These are phyloP conservation scores for Cyberlindnera euphorbiae DNA, from an alignment of 805 yeast genomes.

Conservation along the genomic window DNA sequence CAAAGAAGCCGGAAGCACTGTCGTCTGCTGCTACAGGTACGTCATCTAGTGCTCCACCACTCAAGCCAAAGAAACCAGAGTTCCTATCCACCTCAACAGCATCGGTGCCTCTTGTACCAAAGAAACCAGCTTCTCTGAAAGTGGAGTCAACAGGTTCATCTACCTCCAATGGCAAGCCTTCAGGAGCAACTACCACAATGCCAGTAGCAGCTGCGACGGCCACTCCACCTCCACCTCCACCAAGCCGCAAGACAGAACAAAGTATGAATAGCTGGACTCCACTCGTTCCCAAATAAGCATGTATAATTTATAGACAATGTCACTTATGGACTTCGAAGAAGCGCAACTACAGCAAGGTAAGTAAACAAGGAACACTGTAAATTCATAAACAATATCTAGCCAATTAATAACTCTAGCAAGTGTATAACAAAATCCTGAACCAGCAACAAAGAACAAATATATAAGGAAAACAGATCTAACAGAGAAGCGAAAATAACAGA, in stretches of 20 bases:
- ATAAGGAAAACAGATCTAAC: too few relatives aligned
- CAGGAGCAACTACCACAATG: conserved; percentile 1
- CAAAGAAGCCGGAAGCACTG: conserved; percentile 6
- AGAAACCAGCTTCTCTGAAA: conserved; percentile 3
- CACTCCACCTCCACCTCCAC: conserved; percentile 17
- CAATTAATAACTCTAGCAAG: conserved; percentile 3
- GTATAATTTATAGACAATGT: neutral
- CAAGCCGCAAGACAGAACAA: conserved; percentile 9
- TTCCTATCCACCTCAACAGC: neutral
- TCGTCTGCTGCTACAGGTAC: neutral
- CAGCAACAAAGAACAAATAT: neutral
- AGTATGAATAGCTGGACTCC: conserved; percentile 21
- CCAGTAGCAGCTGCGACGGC: neutral
- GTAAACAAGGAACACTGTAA: too few relatives aligned
- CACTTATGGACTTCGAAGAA: too few relatives aligned
- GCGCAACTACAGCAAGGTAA: too few relatives aligned
- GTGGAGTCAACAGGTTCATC: conserved; percentile 1
- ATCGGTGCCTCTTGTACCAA: neutral
- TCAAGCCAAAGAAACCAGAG: conserved; percentile 3
- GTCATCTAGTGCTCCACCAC: neutral
- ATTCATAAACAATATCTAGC: too few relatives aligned
- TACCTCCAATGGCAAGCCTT: too few relatives aligned
- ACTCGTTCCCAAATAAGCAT: conserved; percentile 15
- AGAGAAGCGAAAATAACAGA: neutral
- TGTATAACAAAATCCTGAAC: conserved; percentile 1